A percentile compares a stretch with the other conserved stretches of the same genome.
Conservation (phyloP, 192 early-diverging fungal species). For the Coemansia sp. region DNA sequence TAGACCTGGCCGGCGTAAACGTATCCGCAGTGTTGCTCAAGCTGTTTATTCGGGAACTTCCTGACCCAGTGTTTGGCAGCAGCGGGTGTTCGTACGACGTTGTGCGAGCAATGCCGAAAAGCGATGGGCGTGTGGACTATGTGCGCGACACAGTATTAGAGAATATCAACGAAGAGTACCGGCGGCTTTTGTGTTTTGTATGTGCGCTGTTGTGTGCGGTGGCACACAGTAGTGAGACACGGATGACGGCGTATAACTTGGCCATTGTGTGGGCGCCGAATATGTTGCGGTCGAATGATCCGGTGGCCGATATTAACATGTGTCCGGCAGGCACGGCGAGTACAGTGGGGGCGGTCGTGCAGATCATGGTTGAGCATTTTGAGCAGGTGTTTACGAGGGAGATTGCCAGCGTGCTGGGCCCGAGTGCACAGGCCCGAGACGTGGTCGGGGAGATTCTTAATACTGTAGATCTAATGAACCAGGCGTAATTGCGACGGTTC, state of each 20-base stretch:
- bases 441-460: conserved; percentile 12
- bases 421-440: conserved; percentile 3
- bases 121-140: conserved; percentile 25
- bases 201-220: conserved; percentile 64
- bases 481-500: background rate
- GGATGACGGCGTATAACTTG: conserved; percentile 82
- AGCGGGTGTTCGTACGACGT: conserved; percentile 55
- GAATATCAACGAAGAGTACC: conserved; percentile 29
- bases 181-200: conserved; percentile 30
- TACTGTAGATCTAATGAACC: conserved; percentile 31
- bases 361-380: conserved; percentile 36
- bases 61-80: conserved; percentile 64
- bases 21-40: conserved; percentile 80
- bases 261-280: conserved; percentile 87
- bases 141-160: conserved; percentile 36
- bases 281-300: conserved; percentile 59
- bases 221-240: conserved; percentile 65
- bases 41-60: conserved; percentile 79
- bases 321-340: conserved; percentile 28
- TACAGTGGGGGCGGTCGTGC: conserved; percentile 36
- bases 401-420: conserved; percentile 14
- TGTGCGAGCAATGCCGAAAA: conserved; percentile 46
- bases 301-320: conserved; percentile 47
- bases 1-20: conserved; percentile 69
- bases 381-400: conserved; percentile 35